Conservation (phyloP, 1,139 yeast species). For the Debaryomyces sp. region DNA sequence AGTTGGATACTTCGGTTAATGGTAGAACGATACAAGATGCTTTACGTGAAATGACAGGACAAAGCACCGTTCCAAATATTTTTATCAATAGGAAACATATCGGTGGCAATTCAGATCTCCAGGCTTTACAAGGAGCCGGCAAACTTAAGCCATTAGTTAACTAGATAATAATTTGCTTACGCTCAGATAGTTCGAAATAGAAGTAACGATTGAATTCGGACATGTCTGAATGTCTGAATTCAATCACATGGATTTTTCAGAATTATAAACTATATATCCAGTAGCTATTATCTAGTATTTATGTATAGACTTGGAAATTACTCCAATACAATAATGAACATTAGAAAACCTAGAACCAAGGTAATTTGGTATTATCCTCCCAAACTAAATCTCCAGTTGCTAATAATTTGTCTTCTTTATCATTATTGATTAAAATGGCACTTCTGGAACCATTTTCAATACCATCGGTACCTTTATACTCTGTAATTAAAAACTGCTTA, state of each 20-base stretch:
- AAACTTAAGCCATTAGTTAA: slow-evolving; percentile 1
- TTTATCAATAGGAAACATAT: slow-evolving; percentile 82
- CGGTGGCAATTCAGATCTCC: slow-evolving; percentile 88
- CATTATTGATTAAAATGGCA: slow-evolving; percentile 34
- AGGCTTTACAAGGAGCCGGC: slow-evolving; percentile 28
- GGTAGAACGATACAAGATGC: slow-evolving; percentile 62
- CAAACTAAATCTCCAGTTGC: slow-evolving; percentile 35
- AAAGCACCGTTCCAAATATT: slow-evolving; percentile 84
- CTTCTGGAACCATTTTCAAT: slow-evolving; percentile 40
- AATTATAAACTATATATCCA: not conserved
- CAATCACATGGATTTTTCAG: not conserved
- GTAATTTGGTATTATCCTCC: slow-evolving; percentile 49
- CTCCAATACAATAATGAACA: not conserved
- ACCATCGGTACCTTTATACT: slow-evolving; percentile 21
- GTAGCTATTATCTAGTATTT: not conserved
- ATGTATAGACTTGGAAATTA: not conserved
- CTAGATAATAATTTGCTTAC: not conserved
- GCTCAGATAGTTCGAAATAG: not conserved
- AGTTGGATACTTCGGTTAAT: slow-evolving; percentile 22
- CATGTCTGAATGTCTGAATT: not conserved
- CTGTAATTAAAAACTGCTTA: slow-evolving; percentile 17
- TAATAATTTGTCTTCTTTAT: slow-evolving; percentile 26
- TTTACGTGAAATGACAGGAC: slow-evolving; percentile 71
- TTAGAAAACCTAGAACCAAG: slow-evolving; percentile 38
- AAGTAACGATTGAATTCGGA: too few species aligned